Evolutionary conservation across 345 rosid genomes (phyloP).

Genomic region (Eutrema heterophyllum): DNA sequence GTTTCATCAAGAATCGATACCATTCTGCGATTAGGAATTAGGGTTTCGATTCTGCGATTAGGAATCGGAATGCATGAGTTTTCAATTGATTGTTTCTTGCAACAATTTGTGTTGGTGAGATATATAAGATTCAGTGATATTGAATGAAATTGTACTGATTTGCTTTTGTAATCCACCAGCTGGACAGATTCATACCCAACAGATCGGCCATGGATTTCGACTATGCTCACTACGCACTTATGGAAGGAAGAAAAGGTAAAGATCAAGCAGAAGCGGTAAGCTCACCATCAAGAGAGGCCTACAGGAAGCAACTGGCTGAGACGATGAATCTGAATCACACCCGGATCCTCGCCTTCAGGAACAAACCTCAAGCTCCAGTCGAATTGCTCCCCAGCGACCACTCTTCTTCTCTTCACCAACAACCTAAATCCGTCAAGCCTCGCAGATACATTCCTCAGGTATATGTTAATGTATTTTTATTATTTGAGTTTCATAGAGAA

Average conservation of each 20-base stretch:
- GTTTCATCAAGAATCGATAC: not conserved
- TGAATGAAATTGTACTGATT: not conserved
- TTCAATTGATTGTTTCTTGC: not conserved
- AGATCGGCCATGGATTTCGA: conserved; percentile 69
- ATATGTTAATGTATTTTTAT: no score
- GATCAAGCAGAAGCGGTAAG: not conserved
- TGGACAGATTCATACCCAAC: conserved; percentile 71
- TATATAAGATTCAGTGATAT: not conserved
- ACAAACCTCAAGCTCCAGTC: not conserved
- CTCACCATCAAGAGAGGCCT: not conserved
- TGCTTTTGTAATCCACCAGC: conserved; percentile 21
- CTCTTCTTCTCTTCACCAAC: not conserved
- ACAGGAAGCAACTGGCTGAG: not conserved
- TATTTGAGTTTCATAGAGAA: no score
- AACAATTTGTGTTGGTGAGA: not conserved
- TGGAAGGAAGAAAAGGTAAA: not conserved
- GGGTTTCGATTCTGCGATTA: not conserved
- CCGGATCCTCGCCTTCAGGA: not conserved
- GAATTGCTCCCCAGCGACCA: not conserved
- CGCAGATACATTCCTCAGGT: conserved; percentile 1
- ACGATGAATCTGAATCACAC: not conserved
- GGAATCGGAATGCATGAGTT: not conserved
- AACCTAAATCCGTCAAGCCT: not conserved
- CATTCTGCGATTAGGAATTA: not conserved
- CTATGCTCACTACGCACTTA: conserved; percentile 53